Evolutionary conservation across 768 basidiomycete genomes (phyloP), one percentile per base, ranked within the genome.

Genomic region (Mycena maculata): DNA sequence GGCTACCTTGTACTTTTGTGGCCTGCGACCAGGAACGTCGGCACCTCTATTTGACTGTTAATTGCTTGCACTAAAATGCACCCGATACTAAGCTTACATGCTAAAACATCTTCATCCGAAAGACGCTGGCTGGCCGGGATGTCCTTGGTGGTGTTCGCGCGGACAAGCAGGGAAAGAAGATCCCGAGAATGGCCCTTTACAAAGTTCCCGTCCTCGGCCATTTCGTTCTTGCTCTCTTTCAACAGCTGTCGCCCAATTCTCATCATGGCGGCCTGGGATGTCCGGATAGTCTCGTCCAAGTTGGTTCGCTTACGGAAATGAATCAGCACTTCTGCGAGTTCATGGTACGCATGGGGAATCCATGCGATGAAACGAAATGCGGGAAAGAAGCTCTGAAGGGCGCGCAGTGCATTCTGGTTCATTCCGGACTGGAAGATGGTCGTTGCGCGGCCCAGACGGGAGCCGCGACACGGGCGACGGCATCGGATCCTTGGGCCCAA

Each of bases 91-190:
- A 36, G 22, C 87, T 63, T 69, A 90, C 84, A 83, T 60, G 82
- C 77, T 2, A 90, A 64, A 18, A 92, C 87, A 65, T 92, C 91
- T 30, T 83, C 82, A 60, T 92, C 91, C 0, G 83, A 83, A 77
- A 92, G 77, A 41, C 79, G 79, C 72, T 90, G 88, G 48, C 71
- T 78, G 8, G 85, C 84, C 0, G 86, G 84, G 5, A 89, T 69
- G 72, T 92, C 88, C 1, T 83, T 85, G 0, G 87, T 84, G 78
- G 89, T 84, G 73, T 92, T 92, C 4, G 90, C 90, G 63, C 83
- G 82, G 45, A 92, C 79, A 4, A 92, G 79, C 28, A 91, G 71
- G 0, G 87, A 87, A 4, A 92, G 78, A 4, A 92, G 73, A 77
- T 92, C 90, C 20, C 87, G 83, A 7, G 70, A 30, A 76, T 77